Evolutionary conservation across 805 yeast genomes (phyloP).

Genomic region (Saccharomycopsis sp.): DNA sequence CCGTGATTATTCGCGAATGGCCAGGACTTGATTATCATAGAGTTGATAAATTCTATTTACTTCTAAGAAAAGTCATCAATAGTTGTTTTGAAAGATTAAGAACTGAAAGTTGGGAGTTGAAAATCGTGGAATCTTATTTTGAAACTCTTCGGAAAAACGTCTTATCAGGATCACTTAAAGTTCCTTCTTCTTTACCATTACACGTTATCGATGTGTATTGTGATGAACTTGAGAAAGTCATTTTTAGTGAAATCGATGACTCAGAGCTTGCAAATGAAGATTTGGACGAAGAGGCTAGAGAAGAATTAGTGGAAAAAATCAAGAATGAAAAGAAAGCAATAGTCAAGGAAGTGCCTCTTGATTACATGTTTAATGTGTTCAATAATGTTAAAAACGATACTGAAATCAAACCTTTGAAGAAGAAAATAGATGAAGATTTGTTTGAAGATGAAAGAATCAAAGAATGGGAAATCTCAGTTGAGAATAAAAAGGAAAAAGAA

Average conservation of each 20-base stretch:
- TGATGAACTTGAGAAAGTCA: conserved; percentile 70
- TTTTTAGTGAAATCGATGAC: conserved; percentile 39
- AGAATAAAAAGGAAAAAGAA: conserved; percentile 20
- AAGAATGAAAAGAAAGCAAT: conserved; percentile 9
- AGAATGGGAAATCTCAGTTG: conserved; percentile 46
- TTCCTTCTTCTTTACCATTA: conserved; percentile 69
- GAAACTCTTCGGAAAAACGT: conserved; percentile 31
- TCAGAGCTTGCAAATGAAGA: conserved; percentile 31
- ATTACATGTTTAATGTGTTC: conserved; percentile 37
- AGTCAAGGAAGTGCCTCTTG: conserved; percentile 33
- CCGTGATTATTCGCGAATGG: conserved; percentile 74
- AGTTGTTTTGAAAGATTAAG: conserved; percentile 51
- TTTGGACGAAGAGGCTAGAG: conserved; percentile 28
- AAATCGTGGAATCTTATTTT: conserved; percentile 36
- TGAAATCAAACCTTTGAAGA: conserved; percentile 53
- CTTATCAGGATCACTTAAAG: conserved; percentile 45
- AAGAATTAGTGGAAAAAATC: conserved; percentile 19
- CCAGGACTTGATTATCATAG: conserved; percentile 69
- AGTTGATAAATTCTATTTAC: conserved; percentile 73
- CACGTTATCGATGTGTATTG: conserved; percentile 77
- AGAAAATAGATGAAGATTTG: conserved; percentile 55
- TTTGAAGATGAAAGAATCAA: conserved; percentile 51
- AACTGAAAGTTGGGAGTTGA: conserved; percentile 42
- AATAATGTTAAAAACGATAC: conserved; percentile 36
- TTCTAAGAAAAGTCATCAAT: conserved; percentile 67